Percentiles rank a stretch among this genome's conserved stretches.
Evolutionary conservation across 1,139 yeast genomes (phyloP).

Genomic region (Ogataea hybrid): DNA sequence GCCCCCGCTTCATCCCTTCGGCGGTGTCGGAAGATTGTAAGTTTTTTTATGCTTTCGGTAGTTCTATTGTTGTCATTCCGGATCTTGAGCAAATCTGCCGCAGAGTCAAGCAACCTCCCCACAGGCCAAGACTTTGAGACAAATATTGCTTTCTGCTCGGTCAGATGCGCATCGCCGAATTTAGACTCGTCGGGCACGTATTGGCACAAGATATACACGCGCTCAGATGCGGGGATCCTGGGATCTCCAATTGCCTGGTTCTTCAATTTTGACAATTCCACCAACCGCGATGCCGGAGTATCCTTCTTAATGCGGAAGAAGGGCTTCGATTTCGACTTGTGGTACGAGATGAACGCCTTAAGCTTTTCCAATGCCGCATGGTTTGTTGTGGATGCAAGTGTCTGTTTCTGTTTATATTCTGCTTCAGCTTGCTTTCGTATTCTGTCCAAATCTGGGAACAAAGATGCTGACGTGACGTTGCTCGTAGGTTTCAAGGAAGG

Average conservation of each 20-base stretch:
- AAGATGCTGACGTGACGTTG: constrained; percentile 30
- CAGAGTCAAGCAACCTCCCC: constrained; percentile 73
- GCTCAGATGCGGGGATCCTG: constrained; percentile 50
- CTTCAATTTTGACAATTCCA: constrained; percentile 44
- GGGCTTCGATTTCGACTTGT: constrained; percentile 21
- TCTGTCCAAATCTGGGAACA: constrained; percentile 58
- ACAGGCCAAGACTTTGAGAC: constrained; percentile 67
- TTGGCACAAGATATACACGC: constrained; percentile 62
- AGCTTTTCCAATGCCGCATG: constrained; percentile 25
- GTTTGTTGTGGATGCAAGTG: constrained; percentile 12
- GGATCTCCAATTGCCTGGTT: constrained; percentile 68
- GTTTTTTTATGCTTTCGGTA: constrained; percentile 40
- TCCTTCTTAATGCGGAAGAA: constrained; percentile 7
- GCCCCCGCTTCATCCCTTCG: constrained; percentile 28
- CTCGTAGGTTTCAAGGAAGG: constrained; percentile 6
- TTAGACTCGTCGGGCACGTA: constrained; percentile 37
- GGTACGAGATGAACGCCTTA: constrained; percentile 18
- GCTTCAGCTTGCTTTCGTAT: constrained; percentile 38
- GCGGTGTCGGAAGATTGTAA: constrained; percentile 43
- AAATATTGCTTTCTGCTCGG: constrained; percentile 40
- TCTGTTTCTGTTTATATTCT: constrained; percentile 14
- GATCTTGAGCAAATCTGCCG: constrained; percentile 54
- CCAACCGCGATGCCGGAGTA: constrained; percentile 27
- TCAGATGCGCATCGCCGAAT: constrained; percentile 28
- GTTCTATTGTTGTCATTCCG: constrained; percentile 56